phyloP scores from a whole-genome alignment of 768 basidiomycete species.

The Russula abietina region DNA sequence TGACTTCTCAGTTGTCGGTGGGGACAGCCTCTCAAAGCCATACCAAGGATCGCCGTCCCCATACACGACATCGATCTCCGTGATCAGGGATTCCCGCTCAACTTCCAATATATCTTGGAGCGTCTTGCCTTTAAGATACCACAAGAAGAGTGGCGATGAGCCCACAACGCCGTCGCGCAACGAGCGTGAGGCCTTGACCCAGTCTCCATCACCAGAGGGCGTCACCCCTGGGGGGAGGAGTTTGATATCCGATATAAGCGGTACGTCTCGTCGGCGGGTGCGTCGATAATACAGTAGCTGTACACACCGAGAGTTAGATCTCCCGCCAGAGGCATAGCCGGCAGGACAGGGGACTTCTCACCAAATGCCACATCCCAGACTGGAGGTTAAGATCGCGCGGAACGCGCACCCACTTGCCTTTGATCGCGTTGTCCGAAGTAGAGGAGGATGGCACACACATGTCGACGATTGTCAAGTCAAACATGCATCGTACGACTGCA shows the following conservation, averaged over 20 bases:
- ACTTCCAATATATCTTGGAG: conserved; percentile 51
- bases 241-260: conserved; percentile 67
- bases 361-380: conserved; percentile 53
- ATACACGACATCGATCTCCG: conserved; percentile 86
- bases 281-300: conserved; percentile 78
- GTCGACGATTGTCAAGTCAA: conserved; percentile 52
- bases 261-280: conserved; percentile 74
- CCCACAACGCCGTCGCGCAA: conserved; percentile 57
- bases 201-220: conserved; percentile 41
- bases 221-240: conserved; percentile 55
- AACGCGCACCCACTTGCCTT: conserved; percentile 87
- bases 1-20: conserved; percentile 45
- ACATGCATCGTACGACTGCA: conserved; percentile 56
- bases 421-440: conserved; percentile 64
- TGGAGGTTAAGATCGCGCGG: conserved; percentile 71
- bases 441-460: conserved; percentile 68
- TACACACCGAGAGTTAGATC: conserved; percentile 26
- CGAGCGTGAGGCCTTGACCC: conserved; percentile 61
- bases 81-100: conserved; percentile 61
- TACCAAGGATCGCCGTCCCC: conserved; percentile 83
- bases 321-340: background rate
- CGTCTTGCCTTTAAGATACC: conserved; percentile 72
- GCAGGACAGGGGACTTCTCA: conserved; percentile 35
- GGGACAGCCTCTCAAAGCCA: conserved; percentile 70
- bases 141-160: conserved; percentile 57